These are phyloP conservation scores for Blastobotrys niveus DNA, from an alignment of 1,139 yeast genomes.

Conservation along the genomic window DNA sequence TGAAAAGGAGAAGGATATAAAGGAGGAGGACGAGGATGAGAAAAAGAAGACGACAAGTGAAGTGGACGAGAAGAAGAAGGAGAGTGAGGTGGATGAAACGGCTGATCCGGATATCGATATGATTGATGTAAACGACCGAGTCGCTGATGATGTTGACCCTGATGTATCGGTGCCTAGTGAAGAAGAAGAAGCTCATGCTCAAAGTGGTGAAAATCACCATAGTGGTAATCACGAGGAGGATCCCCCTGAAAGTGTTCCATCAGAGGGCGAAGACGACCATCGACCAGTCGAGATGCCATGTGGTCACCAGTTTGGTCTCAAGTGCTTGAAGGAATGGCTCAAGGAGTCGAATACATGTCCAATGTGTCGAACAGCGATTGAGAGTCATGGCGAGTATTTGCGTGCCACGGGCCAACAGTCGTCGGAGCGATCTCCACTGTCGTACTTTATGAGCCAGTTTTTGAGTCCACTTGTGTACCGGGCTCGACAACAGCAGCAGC, in stretches of 20 bases:
- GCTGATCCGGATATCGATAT: slow-evolving; percentile 20
- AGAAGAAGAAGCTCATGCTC: not conserved
- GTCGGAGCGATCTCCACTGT: not conserved
- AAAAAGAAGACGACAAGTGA: slow-evolving; percentile 2
- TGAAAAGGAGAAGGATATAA: not conserved
- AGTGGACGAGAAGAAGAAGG: not conserved
- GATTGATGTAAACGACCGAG: slow-evolving; percentile 11
- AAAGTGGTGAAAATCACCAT: not conserved
- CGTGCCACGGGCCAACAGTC: slow-evolving; percentile 22
- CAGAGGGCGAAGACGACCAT: slow-evolving; percentile 38
- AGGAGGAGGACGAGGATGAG: not conserved
- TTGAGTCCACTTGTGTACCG: not conserved
- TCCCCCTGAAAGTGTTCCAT: slow-evolving; percentile 12
- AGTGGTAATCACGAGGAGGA: slow-evolving; percentile 2
- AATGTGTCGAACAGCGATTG: slow-evolving; percentile 60
- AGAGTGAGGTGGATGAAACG: not conserved
- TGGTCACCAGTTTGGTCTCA: slow-evolving; percentile 68
- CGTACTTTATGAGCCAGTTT: not conserved
- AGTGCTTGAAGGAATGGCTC: slow-evolving; percentile 74
- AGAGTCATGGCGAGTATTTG: slow-evolving; percentile 30
- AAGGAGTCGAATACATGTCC: slow-evolving; percentile 69
- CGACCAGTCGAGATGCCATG: slow-evolving; percentile 72
- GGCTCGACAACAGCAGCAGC: not conserved
- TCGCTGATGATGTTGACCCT: slow-evolving; percentile 15
- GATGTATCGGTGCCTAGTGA: slow-evolving; percentile 14